Base-by-base conservation (phyloP, 1,284 basidiomycete species). In the Athelia sp. region DNA sequence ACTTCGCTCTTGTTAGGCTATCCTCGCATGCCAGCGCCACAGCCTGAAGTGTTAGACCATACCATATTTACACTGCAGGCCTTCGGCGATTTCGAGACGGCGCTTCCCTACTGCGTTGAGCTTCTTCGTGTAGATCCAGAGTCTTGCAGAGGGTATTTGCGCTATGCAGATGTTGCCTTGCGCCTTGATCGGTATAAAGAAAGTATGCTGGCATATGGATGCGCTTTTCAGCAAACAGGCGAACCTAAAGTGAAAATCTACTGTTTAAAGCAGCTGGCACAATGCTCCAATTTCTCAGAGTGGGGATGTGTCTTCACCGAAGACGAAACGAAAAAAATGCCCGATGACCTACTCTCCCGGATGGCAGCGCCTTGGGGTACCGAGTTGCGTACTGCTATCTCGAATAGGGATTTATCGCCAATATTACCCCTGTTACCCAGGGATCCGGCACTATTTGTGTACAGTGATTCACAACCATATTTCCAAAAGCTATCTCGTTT, bases 141-240 rank as follows among this genome's bases (percentile, higher is more conserved):
- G 2, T 72, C 72, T 1, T 67, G 73, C 51, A 72, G 69, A 54
- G 78, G 78, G 0, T 81, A 71, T 54, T 60, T 82, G 4, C 63
- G 82, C 42, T 62, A 81, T 1, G 81, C 66, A 11, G 78, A 79
- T 52, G 65, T 72, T 8, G 66, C 73, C 13, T 55, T 71, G 10
- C 57, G 60, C 29, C 54, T 59, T 2, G 58, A 59, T 1, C 58
- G 60, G 19, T 57, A 63, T 52, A 83, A 82, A 57, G 62, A 78
- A n/a, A 71, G 77, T 0, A 79, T 80, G 74, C 64, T 82, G 3
- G 68, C 76, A 0, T 82, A 73, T 58, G 78, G 71, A 17, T 68
- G 67, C 35, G 74, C 74, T 1, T 73, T 70, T 50, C 64, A 73
- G 14, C 69, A 70, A 17, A 57, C 69, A 18, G 54, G 61, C 1